Conservation (phyloP, 2,329 filamentous ascomycete species). For the Chaetothyriales sp. region DNA sequence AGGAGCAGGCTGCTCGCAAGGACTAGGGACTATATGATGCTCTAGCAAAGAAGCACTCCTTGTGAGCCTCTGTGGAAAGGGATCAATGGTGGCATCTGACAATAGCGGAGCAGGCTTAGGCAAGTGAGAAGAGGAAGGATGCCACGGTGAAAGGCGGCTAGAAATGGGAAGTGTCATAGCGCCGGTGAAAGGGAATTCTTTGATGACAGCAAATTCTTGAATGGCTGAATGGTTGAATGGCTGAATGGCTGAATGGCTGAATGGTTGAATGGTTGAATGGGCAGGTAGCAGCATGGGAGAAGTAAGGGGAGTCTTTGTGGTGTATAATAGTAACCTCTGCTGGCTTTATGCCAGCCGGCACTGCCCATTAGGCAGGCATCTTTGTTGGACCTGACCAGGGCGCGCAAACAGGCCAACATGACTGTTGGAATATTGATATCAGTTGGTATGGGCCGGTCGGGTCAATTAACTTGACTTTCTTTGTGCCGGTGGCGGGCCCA, state of each 20-base stretch:
- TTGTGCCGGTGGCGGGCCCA: slow-evolving; percentile 20
- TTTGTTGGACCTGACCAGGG: slow-evolving; percentile 4
- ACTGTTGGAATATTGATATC: slow-evolving; percentile 1
- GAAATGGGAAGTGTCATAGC: slow-evolving; percentile 18
- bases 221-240: slow-evolving; percentile 4
- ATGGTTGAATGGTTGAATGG: slow-evolving; percentile 6
- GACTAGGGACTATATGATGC: slow-evolving; percentile 16
- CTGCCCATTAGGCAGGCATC: slow-evolving; percentile 2
- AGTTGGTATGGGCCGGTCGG: slow-evolving; percentile 6
- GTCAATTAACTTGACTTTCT: slow-evolving; percentile 21
- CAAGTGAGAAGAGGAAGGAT: slow-evolving; percentile 34
- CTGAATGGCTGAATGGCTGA: no score
- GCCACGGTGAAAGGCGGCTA: slow-evolving; percentile 30
- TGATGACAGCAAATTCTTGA: slow-evolving; percentile 11
- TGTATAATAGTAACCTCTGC: not conserved
- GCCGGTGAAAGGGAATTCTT: slow-evolving; percentile 18
- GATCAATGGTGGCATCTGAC: slow-evolving; percentile 20
- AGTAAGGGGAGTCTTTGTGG: slow-evolving; percentile 7
- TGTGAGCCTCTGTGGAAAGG: slow-evolving; percentile 2
- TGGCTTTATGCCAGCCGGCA: slow-evolving; percentile 1
- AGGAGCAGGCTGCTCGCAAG: slow-evolving; percentile 2
- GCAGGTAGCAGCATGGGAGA: slow-evolving; percentile 8
- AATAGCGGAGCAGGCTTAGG: slow-evolving; percentile 22
- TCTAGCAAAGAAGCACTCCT: slow-evolving; percentile 17
- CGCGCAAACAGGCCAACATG: slow-evolving; percentile 2